phyloP scores from a whole-genome alignment of 345 rosid species.

The Bruguiera parviflora region DNA sequence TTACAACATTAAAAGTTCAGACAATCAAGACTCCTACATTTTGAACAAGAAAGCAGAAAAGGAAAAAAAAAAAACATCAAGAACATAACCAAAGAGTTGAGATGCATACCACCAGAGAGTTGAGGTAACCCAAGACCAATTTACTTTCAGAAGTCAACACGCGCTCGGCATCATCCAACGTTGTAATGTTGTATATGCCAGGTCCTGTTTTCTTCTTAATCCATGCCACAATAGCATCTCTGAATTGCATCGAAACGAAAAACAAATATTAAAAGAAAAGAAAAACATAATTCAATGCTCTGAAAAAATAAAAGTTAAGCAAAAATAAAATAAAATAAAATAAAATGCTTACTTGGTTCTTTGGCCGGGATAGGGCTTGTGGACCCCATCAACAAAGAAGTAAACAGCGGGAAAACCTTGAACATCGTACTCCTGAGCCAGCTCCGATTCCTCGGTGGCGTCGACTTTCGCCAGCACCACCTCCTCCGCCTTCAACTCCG shows the following conservation, averaged over 20 bases:
- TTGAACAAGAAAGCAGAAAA: too few relatives aligned
- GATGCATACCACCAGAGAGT: constrained; percentile 68
- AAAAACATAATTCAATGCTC: not conserved
- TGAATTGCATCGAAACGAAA: constrained; percentile 20
- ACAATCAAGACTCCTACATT: too few relatives aligned
- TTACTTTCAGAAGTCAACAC: constrained; percentile 67
- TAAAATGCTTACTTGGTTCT: constrained; percentile 23
- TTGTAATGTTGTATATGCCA: constrained; percentile 66
- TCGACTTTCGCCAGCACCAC: constrained; percentile 51
- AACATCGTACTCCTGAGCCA: constrained; percentile 8
- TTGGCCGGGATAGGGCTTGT: not conserved
- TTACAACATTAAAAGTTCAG: not conserved
- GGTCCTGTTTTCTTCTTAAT: constrained; percentile 93
- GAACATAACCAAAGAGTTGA: not conserved
- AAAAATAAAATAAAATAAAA: not conserved
- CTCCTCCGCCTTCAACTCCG: constrained; percentile 39
- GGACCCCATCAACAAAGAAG: constrained; percentile 21
- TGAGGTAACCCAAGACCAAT: constrained; percentile 79
- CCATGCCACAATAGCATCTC: constrained; percentile 89
- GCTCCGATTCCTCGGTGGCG: constrained; percentile 18
- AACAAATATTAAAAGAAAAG: not conserved
- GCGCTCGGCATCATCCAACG: constrained; percentile 76
- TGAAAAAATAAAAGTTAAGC: not conserved
- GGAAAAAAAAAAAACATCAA: not conserved
- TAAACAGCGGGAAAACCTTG: constrained; percentile 16